These are phyloP conservation scores for Tolypocladium pustulatum DNA, from an alignment of 2,329 filamentous ascomycete genomes.

Conservation along the genomic window DNA sequence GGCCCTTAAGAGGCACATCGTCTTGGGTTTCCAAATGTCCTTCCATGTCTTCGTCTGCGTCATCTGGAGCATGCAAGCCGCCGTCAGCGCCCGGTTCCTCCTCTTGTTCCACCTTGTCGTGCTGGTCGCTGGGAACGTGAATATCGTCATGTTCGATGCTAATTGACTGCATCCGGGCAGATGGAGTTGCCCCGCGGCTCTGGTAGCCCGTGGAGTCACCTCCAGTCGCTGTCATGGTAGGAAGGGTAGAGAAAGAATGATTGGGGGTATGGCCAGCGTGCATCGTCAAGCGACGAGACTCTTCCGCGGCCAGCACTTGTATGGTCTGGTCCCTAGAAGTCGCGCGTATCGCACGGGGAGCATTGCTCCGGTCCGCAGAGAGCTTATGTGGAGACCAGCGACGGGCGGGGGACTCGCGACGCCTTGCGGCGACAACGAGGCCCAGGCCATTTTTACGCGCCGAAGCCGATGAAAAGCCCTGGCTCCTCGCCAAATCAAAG, in stretches of 20 bases:
- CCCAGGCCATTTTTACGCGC: constrained; percentile 12
- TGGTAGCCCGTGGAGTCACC: constrained; percentile 13
- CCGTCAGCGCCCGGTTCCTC: neutral
- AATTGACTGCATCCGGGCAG: constrained; percentile 7
- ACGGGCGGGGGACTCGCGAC: neutral
- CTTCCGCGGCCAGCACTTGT: constrained; percentile 35
- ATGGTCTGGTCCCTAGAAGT: constrained; percentile 32
- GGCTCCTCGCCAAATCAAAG: constrained; percentile 28
- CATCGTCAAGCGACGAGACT: constrained; percentile 44
- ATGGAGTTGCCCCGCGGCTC: constrained; percentile 19
- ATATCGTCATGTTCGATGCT: neutral
- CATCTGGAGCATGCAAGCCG: neutral
- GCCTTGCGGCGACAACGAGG: neutral
- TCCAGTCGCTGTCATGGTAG: constrained; percentile 31
- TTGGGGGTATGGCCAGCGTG: constrained; percentile 54
- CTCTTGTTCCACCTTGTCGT: neutral
- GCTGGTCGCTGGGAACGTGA: neutral
- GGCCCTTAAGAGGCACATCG: constrained; percentile 38
- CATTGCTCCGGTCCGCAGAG: constrained; percentile 1
- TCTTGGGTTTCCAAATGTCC: constrained; percentile 26
- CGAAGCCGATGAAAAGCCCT: constrained; percentile 17
- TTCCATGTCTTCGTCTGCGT: constrained; percentile 9
- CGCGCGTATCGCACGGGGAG: constrained; percentile 11
- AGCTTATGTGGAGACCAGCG: neutral
- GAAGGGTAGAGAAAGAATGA: constrained; percentile 43